Evolutionary conservation across 495 filamentous ascomycete genomes (phyloP), one percentile per base, ranked within the genome.

Genomic region (Lasiosphaeriaceae sp.): DNA sequence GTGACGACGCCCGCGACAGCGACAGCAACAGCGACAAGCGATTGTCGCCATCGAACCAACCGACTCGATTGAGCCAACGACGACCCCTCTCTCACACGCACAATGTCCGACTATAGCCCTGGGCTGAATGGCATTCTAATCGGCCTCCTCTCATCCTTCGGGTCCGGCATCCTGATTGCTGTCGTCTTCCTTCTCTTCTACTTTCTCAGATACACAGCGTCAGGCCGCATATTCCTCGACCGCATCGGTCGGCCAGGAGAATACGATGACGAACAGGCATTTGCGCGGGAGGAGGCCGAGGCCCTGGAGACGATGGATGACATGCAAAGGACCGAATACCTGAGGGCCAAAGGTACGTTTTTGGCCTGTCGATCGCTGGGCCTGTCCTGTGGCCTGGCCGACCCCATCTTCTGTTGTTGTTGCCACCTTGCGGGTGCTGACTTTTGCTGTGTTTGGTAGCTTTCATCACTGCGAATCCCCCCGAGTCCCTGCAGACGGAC

Each of bases 221-320:
- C 86, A 51, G 94, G 94, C 26, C 83, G 94, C 56, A 98, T 98
- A 60, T 83, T 97, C 55, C 81, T 98, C 58, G 93, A 97, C 76
- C 86, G 92, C 59, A 89, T 98, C 68, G 92, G 90, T 41, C 81
- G 95, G 54, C 93, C 94, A 1, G 94, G 94, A 58, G 94, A 97
- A 74, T 98, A 88, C 76, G 94, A 98, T 72, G 94, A 98, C 76
- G 94, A 97, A 71, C 92, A 97, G 71, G 87, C 89, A 24, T 95
- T 92, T 72, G 80, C 83, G 58, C 84, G 88, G 59, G 94, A 97
- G 73, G 94, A 98, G 83, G 91, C 90, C 24, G 91, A 95, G 71
- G 94, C 95, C 54, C 71, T 98, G 68, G 95, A 96, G 75, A 79
- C 80, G 53, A 97, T 97, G 95, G 94, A 97, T 74, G 94, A 98